phyloP scores from a whole-genome alignment of 306 rosid species.

The Gastrolobium bilobum region DNA sequence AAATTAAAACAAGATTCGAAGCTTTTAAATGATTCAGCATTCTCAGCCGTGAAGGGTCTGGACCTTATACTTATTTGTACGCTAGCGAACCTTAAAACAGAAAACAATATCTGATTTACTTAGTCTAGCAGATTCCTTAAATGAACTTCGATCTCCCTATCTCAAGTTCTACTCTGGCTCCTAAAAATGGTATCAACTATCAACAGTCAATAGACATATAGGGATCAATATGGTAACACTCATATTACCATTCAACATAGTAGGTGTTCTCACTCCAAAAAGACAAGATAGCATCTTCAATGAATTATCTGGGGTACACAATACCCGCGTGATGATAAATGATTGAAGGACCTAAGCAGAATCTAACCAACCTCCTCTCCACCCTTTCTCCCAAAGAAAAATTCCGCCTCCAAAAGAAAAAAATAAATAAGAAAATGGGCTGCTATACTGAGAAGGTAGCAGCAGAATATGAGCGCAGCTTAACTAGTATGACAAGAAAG shows the following conservation, averaged over 20 bases:
- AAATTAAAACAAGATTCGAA: no score
- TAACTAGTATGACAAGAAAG: constrained; percentile 2
- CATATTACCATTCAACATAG: neutral
- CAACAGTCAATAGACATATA: no score
- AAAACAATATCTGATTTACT: neutral
- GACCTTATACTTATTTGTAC: neutral
- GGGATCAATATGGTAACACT: neutral
- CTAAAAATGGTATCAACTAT: no score
- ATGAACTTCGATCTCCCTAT: neutral
- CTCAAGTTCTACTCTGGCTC: no score
- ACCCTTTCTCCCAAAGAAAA: neutral
- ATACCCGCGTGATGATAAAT: neutral
- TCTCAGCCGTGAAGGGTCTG: neutral
- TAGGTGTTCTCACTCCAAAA: neutral
- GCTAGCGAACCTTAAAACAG: neutral
- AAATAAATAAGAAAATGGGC: neutral
- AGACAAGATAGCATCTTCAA: neutral
- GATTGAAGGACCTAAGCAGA: neutral
- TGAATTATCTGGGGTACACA: neutral
- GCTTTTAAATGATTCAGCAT: neutral
- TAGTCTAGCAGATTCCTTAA: neutral
- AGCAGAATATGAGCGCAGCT: neutral
- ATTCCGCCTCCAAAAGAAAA: neutral
- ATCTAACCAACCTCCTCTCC: neutral
- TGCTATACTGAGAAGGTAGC: neutral